Evolutionary conservation across 1,139 yeast species (phyloP), one percentile per base, ranked within the genome.

Genomic region (Meyerozyma sp.): DNA sequence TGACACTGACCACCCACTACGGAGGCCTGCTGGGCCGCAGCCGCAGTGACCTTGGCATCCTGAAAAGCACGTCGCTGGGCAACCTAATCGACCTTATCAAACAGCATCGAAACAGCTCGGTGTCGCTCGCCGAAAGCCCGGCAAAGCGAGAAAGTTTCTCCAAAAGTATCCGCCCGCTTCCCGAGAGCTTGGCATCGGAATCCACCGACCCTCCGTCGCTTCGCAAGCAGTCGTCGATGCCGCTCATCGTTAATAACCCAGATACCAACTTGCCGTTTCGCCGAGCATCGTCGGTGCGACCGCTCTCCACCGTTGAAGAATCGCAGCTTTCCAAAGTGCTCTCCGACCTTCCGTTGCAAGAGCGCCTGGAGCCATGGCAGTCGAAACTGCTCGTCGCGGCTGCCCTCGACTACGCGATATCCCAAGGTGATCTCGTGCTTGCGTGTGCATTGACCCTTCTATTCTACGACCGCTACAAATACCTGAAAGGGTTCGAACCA

Each of bases 341-440:
- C 10, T 30, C 34, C 20, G 9, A 30, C 20, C 34, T 3, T 13
- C 34, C 34, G 34, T 30, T 30, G 20, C 34, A n/a, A n/a, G 20
- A 30, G 7, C 34, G 34, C 10, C 34, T 13, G 34, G 34, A 30
- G 9, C 34, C 34, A 8, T 30, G 34, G 34, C 34, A 13, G 20
- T 9, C 34, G 9, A 30, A 30, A 16, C 34, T 13, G 34, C 14
- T 30, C 8, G 34, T 30, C 5, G 14, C 34, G 6, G 20, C 34
- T 4, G 34, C 34, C 0, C 62, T 80, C 13, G 73, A 73, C 21
- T 82, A 79, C 59, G 75, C 85, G 30, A 57, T 77, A 7, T 61
- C 63, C 13, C 86, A 82, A 52, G 95, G 95, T 0, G 89, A 84
- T 53, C 61, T 82, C 23, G 69, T 82, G 23, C 68, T 82, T 67